These are phyloP conservation scores for Phytophthora fragariaefolia DNA, from an alignment of 352 stramenopile genomes.

Conservation along the genomic window DNA sequence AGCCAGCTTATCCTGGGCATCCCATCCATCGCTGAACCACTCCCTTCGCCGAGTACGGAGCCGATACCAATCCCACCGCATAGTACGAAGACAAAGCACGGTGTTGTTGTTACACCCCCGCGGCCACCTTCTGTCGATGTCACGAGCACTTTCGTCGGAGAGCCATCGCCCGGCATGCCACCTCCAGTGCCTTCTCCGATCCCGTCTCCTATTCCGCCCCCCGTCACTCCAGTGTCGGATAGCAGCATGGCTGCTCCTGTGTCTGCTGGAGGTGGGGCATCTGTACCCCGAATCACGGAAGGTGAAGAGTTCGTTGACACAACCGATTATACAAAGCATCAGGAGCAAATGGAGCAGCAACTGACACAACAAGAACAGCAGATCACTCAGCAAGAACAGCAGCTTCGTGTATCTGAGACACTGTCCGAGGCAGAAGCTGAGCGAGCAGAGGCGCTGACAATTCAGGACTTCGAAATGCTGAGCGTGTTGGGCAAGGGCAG, in stretches of 20 bases:
- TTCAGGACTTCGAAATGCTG: conserved; percentile 93
- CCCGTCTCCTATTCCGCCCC: conserved; percentile 28
- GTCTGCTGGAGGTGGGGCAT: conserved; percentile 9
- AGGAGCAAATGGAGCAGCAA: conserved; percentile 37
- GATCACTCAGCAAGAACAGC: neutral
- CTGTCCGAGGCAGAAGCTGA: conserved; percentile 19
- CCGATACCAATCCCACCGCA: conserved; percentile 27
- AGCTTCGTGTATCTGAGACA: conserved; percentile 5
- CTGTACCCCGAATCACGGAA: conserved; percentile 41
- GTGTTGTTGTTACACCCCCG: conserved; percentile 16
- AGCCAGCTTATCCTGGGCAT: conserved; percentile 80
- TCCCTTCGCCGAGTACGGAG: conserved; percentile 27
- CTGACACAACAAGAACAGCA: conserved; percentile 26
- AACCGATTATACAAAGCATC: conserved; percentile 40
- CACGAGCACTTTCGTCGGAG: conserved; percentile 47
- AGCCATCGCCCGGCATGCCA: conserved; percentile 49
- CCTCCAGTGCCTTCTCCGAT: conserved; percentile 38
- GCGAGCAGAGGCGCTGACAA: conserved; percentile 68
- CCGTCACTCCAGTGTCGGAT: conserved; percentile 20
- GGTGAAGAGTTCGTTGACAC: conserved; percentile 45
- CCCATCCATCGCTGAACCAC: conserved; percentile 49
- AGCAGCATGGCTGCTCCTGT: conserved; percentile 5
- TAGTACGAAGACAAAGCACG: conserved; percentile 26
- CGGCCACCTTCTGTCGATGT: conserved; percentile 39
- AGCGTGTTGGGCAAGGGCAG: conserved; percentile 87